Conservation (phyloP, 331 rosid genomes). For the Quercus tomentella region DNA sequence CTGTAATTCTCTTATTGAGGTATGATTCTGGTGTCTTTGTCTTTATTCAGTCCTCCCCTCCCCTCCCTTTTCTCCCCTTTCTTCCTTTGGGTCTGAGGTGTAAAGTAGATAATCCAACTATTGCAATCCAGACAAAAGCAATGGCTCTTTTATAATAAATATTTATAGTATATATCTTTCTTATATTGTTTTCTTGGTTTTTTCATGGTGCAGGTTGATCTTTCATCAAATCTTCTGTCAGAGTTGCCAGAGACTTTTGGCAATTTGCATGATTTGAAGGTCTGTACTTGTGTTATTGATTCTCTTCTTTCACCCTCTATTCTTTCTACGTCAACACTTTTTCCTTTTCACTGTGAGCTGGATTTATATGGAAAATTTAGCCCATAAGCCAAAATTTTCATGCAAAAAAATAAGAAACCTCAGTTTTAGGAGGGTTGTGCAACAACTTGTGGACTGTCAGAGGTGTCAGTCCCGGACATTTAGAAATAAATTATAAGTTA, state of each 20-base stretch:
- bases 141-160: background rate
- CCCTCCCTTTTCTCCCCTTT: background rate
- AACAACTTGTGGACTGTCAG: background rate
- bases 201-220: constrained; percentile 53
- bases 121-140: background rate
- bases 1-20: constrained; percentile 83
- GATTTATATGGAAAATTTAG: background rate
- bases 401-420: background rate
- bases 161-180: background rate
- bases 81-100: background rate
- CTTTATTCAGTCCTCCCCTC: background rate
- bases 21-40: constrained; percentile 15
- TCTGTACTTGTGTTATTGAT: constrained; percentile 6
- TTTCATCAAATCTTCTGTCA: constrained; percentile 73
- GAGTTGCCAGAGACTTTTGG: constrained; percentile 75
- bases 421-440: background rate
- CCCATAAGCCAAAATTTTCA: background rate
- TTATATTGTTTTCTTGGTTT: background rate
- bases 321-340: background rate
- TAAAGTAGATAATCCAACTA: background rate
- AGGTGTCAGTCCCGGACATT: background rate
- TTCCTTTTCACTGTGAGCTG: background rate
- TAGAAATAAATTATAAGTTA: background rate
- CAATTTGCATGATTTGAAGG: constrained; percentile 71
- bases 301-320: background rate